Percentiles rank a stretch among this genome's conserved stretches.
These are phyloP conservation scores for Phytopythium chamaehyphon DNA, from an alignment of 352 stramenopile species.

Conservation along the genomic window DNA sequence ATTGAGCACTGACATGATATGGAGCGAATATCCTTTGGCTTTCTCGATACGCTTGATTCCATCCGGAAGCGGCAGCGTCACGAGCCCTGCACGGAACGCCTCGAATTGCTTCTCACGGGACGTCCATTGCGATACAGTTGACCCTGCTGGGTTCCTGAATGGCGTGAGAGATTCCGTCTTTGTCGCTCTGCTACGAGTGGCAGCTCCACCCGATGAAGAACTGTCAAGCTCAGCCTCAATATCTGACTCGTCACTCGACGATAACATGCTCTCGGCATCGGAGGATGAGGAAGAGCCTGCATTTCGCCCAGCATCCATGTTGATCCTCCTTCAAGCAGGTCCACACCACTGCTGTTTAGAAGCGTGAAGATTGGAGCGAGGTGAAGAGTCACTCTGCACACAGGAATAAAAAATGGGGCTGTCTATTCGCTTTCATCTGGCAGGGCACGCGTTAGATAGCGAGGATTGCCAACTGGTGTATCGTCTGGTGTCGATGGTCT, in stretches of 20 bases:
- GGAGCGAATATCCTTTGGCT: conserved; percentile 54
- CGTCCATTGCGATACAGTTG: conserved; percentile 41
- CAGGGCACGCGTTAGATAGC: too few relatives aligned
- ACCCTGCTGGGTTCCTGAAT: conserved; percentile 1
- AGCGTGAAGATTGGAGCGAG: neutral
- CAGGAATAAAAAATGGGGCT: neutral
- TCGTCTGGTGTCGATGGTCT: too few relatives aligned
- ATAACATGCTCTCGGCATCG: neutral
- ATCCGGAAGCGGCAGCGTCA: conserved; percentile 66
- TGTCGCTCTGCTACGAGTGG: neutral
- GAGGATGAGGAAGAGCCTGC: conserved; percentile 2
- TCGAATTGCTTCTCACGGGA: conserved; percentile 74
- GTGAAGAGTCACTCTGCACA: conserved; percentile 4
- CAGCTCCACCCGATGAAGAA: neutral
- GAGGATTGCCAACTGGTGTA: too few relatives aligned
- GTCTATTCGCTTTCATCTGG: neutral
- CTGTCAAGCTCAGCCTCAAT: neutral
- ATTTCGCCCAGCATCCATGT: neutral
- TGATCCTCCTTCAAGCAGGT: neutral
- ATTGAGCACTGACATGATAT: conserved; percentile 60
- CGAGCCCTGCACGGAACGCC: conserved; percentile 53
- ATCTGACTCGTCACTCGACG: neutral
- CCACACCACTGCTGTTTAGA: neutral
- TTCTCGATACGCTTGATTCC: conserved; percentile 45
- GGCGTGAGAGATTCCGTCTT: neutral